Evolutionary conservation across 2,329 filamentous ascomycete species (phyloP).

Genomic region (Xylaria arbuscula): DNA sequence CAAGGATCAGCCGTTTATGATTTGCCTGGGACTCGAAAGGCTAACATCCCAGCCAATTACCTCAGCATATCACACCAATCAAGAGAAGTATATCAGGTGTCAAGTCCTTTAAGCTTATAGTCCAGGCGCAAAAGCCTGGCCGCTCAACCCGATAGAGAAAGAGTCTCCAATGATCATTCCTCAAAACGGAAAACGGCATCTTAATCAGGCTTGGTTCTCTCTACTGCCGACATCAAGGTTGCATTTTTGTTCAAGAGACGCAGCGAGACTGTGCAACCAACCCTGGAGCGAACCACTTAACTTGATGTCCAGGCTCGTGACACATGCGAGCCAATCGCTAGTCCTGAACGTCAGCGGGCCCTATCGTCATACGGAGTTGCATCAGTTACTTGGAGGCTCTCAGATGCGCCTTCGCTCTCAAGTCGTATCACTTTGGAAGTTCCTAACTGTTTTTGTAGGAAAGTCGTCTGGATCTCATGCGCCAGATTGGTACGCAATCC

Average conservation of each 20-base stretch:
- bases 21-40: conserved; percentile 14
- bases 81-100: conserved; percentile 31
- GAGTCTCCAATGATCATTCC: conserved; percentile 35
- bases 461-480: conserved; percentile 23
- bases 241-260: conserved; percentile 31
- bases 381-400: conserved; percentile 38
- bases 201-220: conserved; percentile 33
- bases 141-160: conserved; percentile 36
- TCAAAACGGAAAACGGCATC: conserved; percentile 36
- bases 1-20: conserved; percentile 12
- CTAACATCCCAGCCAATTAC: conserved; percentile 22
- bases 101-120: conserved; percentile 16
- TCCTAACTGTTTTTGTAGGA: conserved; percentile 25
- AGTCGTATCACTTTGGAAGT: conserved; percentile 24
- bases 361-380: conserved; percentile 37
- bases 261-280: conserved; percentile 36
- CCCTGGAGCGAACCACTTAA: conserved; percentile 33
- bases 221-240: conserved; percentile 35
- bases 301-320: conserved; percentile 38
- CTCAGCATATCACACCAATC: conserved; percentile 31
- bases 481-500: conserved; percentile 10
- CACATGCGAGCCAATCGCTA: conserved; percentile 35
- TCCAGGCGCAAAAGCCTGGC: conserved; percentile 23
- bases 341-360: conserved; percentile 30
- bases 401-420: conserved; percentile 22